phyloP scores from a whole-genome alignment of 768 basidiomycete genomes.

The Leccinum arenicola region DNA sequence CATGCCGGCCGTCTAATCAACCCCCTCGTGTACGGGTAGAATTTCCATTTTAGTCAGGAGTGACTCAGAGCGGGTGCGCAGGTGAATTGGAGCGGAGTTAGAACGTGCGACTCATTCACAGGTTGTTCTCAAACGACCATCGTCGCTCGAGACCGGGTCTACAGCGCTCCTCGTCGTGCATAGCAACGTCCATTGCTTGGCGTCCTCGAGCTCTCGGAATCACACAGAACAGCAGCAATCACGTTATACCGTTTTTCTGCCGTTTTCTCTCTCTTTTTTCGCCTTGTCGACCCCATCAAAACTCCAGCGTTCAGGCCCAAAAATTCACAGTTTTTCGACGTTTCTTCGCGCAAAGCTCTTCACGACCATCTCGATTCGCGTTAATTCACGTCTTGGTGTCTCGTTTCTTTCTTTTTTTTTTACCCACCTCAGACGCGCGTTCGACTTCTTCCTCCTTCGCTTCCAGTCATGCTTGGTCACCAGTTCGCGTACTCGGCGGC shows the following conservation, averaged over 20 bases:
- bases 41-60: slow-evolving; percentile 2
- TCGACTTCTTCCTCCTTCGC: not conserved
- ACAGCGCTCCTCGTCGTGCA: slow-evolving; percentile 15
- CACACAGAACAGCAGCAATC: slow-evolving; percentile 1
- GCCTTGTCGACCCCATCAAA: slow-evolving; percentile 5
- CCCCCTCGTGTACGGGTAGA: not conserved
- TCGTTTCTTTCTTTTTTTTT: slow-evolving; percentile 2
- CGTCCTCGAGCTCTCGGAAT: not conserved
- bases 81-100: slow-evolving; percentile 33
- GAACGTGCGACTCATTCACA: slow-evolving; percentile 31
- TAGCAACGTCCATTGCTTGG: slow-evolving; percentile 6
- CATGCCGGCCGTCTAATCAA: not conserved
- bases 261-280: slow-evolving; percentile 16
- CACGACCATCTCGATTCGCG: slow-evolving; percentile 21
- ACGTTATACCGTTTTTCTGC: slow-evolving; percentile 10
- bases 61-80: slow-evolving; percentile 20
- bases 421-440: slow-evolving; percentile 18
- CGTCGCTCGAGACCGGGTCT: slow-evolving; percentile 23
- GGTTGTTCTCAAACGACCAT: slow-evolving; percentile 35
- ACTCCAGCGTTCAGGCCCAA: slow-evolving; percentile 9
- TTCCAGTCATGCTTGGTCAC: slow-evolving; percentile 71
- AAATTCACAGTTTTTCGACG: slow-evolving; percentile 22
- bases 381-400: slow-evolving; percentile 23
- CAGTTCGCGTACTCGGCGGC: slow-evolving; percentile 92
- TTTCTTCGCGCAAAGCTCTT: not conserved